Evolutionary conservation across 2,329 filamentous ascomycete species (phyloP).

Genomic region (Trichophyton verrucosum): DNA sequence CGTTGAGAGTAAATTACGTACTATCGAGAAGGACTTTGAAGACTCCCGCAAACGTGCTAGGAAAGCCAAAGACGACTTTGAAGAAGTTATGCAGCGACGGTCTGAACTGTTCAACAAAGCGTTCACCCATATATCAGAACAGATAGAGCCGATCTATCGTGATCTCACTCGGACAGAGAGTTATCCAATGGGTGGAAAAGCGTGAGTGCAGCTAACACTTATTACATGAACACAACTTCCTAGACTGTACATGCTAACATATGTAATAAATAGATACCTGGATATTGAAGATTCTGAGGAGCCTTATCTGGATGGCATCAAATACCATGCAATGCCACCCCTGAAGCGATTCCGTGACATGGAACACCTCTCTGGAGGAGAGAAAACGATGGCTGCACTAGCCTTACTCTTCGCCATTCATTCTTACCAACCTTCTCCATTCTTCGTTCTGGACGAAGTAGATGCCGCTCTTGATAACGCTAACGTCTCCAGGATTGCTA

Average conservation of each 20-base stretch:
- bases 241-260: neutral
- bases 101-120: conserved; percentile 91
- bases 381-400: conserved; percentile 96
- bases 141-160: conserved; percentile 88
- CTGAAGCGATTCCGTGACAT: conserved; percentile 98
- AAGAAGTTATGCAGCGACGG: conserved; percentile 65
- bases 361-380: conserved; percentile 92
- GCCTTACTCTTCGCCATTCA: conserved; percentile 96
- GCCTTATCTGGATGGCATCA: conserved; percentile 88
- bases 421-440: conserved; percentile 86
- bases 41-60: conserved; percentile 64
- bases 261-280: conserved; percentile 47
- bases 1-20: conserved; percentile 68
- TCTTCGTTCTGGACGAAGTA: conserved; percentile 96
- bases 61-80: conserved; percentile 69
- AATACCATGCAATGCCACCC: conserved; percentile 97
- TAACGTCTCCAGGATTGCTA: conserved; percentile 90
- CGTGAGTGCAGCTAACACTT: conserved; percentile 27
- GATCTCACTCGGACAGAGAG: conserved; percentile 80
- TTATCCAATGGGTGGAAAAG: conserved; percentile 83
- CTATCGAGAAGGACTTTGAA: conserved; percentile 81
- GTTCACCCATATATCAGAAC: conserved; percentile 86
- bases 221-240: neutral
- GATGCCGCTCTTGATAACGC: conserved; percentile 97
- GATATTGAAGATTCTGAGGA: conserved; percentile 95